These are phyloP conservation scores for Pseudocercospora musae DNA, from an alignment of 2,329 filamentous ascomycete genomes.

Conservation along the genomic window DNA sequence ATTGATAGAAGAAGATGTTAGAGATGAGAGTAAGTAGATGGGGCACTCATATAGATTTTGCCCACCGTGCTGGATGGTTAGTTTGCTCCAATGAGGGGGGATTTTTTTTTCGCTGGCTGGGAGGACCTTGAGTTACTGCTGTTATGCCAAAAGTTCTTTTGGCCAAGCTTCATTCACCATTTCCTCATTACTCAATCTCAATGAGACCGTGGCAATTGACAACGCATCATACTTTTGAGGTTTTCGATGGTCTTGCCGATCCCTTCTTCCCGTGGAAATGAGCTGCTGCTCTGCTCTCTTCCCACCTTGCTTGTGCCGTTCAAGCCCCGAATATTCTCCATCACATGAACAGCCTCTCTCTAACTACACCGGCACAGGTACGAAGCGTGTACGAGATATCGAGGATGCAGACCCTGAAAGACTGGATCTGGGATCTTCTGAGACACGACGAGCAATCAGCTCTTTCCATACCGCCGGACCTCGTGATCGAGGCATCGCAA, in stretches of 20 bases:
- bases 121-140: not conserved
- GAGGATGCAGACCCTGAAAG: not conserved
- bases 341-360: not conserved
- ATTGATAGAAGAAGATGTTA: not conserved
- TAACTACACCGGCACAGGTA: not conserved
- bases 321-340: not conserved
- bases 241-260: not conserved
- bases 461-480: not conserved
- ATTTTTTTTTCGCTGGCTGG: not conserved
- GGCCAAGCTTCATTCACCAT: not conserved
- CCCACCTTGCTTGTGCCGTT: not conserved
- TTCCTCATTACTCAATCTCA: not conserved
- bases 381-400: not conserved
- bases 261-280: not conserved
- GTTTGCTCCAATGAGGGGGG: not conserved
- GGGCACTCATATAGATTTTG: not conserved
- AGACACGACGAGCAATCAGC: not conserved
- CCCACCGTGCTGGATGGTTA: not conserved
- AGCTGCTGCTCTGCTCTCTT: not conserved
- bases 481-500: not conserved
- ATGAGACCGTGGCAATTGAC: not conserved
- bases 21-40: not conserved
- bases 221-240: not conserved
- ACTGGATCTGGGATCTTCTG: no score
- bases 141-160: not conserved